Evolutionary conservation across 2,329 filamentous ascomycete species (phyloP), one percentile per base, ranked within the genome.

Genomic region (Clonostachys solani): DNA sequence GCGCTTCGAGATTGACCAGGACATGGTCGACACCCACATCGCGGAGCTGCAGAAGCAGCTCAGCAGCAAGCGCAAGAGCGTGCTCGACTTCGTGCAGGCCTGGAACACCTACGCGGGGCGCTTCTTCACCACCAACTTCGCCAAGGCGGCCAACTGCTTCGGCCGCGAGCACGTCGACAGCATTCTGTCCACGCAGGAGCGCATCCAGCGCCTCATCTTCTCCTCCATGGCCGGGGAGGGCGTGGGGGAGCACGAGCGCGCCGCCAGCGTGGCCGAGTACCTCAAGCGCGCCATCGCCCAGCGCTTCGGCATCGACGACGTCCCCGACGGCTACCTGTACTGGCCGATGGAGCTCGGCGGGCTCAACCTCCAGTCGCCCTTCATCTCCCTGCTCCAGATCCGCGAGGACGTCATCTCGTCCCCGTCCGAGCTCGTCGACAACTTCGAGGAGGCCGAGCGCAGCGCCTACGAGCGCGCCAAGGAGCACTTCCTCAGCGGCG

Each of bases 31-130:
- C 50, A 62, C 69, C 23, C 83, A 86, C 51, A 78, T 84, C 46
- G 58, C 67, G 3, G 81, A 86, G 56, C 71, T 87, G 5, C 69
- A 71, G 33, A 72, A 69, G 5, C 83, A 87, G 53, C 74, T 87
- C 6, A 52, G 58, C 2, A 65, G 67, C 6, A 76, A 78, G 44
- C 77, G 74, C 49, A 72, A 73, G 49, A 81, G 74, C 50, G 49
- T 74, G 3, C 66, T 77, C 5, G 65, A 66, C 17, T 73, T 68
- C 52, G 67, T 78, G 7, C 65, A 69, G 46, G 64, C 69, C 0
- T 78, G 76, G 77, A 80, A 81, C 51, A 68, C 69, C 1, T 80
- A 78, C 50, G 74, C 69, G 1, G 65, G 64, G 3, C 72, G 68
- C 0, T 81, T 80, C 62, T 76, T 81, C 58, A 64, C 66, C 4